phyloP scores from a whole-genome alignment of 2,329 filamentous ascomycete species.

The Botrytis cinerea region DNA sequence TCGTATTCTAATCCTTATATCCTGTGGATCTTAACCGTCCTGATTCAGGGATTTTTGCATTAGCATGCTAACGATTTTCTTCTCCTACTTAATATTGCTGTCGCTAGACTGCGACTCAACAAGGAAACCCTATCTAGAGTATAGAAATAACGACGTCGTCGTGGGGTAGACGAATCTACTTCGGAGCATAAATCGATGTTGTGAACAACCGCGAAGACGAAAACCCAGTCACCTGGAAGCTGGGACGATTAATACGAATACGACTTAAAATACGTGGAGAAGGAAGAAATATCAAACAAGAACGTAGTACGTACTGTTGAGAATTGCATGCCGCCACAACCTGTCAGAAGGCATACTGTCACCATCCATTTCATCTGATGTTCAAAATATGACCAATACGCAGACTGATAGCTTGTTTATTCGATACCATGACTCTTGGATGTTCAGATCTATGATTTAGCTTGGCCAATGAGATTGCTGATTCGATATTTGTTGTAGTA shows the following conservation, averaged over 20 bases:
- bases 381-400: background rate
- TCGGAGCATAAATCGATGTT: background rate
- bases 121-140: background rate
- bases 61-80: background rate
- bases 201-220: background rate
- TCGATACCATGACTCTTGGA: background rate
- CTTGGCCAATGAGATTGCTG: background rate
- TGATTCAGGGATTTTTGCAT: background rate
- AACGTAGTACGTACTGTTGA: background rate
- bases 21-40: background rate
- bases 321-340: background rate
- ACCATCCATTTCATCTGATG: constrained; percentile 2
- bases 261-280: background rate
- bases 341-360: background rate
- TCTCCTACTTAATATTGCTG: background rate
- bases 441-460: background rate
- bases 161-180: background rate
- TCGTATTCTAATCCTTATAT: background rate
- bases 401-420: background rate
- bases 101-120: background rate
- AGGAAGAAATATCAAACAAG: background rate
- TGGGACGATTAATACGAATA: background rate
- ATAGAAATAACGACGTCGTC: background rate
- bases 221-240: background rate
- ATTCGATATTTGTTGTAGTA: background rate